These are phyloP conservation scores for Neopestalotiopsis sp. DNA, from an alignment of 2,329 filamentous ascomycete genomes.

Conservation along the genomic window DNA sequence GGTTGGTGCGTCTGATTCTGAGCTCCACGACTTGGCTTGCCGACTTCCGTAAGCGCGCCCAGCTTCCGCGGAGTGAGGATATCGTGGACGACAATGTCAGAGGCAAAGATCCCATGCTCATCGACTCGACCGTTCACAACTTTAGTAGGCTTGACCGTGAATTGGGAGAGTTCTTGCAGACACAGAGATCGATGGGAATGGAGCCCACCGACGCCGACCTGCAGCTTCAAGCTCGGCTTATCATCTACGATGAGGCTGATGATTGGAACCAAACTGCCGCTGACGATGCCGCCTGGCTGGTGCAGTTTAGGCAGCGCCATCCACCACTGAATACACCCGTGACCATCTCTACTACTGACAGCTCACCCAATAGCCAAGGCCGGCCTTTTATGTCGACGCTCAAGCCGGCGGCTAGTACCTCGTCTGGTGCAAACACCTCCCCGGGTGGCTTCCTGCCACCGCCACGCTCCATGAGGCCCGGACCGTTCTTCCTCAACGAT, in stretches of 20 bases:
- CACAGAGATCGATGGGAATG: constrained; percentile 48
- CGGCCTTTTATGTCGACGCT: constrained; percentile 15
- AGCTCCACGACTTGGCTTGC: constrained; percentile 59
- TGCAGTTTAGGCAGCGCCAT: constrained; percentile 56
- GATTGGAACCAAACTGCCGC: constrained; percentile 68
- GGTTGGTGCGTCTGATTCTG: constrained; percentile 59
- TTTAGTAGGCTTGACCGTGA: constrained; percentile 61
- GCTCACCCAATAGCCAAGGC: constrained; percentile 21
- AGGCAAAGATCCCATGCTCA: constrained; percentile 57
- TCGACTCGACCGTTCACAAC: constrained; percentile 65
- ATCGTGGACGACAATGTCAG: constrained; percentile 52
- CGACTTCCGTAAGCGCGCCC: constrained; percentile 59
- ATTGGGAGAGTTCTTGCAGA: constrained; percentile 55
- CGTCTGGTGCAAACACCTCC: neutral
- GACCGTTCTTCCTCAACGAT: constrained; percentile 59
- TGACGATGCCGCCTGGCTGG: constrained; percentile 60
- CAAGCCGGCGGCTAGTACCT: constrained; percentile 4
- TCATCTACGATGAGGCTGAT: constrained; percentile 67
- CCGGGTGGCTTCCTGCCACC: constrained; percentile 12
- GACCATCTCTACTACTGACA: constrained; percentile 25
- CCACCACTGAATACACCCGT: constrained; percentile 24
- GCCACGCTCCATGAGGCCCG: constrained; percentile 28
- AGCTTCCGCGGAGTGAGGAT: constrained; percentile 62
- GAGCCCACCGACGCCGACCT: constrained; percentile 59
- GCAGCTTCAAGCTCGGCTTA: constrained; percentile 61